Percentiles rank a stretch among this genome's conserved stretches.
Conservation (phyloP, 2,329 filamentous ascomycete genomes). For the Hymenoscyphus infarciens region DNA sequence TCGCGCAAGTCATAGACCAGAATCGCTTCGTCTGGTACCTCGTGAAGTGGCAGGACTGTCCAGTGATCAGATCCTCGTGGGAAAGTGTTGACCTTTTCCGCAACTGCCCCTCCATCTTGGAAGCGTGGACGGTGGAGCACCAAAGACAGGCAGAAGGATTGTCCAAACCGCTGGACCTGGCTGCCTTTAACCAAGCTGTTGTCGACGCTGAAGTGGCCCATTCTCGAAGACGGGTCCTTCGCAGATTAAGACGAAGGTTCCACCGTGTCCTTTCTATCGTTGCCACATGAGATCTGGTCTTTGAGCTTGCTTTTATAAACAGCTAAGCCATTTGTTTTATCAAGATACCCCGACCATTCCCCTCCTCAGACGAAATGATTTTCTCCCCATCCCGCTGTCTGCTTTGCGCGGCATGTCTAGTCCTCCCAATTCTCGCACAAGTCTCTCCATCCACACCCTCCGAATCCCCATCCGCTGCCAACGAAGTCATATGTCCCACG, state of each 20-base stretch:
- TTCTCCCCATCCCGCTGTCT: slow-evolving; percentile 16
- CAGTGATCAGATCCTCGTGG: slow-evolving; percentile 34
- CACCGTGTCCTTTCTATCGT: slow-evolving; percentile 31
- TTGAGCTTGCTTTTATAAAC: slow-evolving; percentile 6
- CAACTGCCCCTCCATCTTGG: slow-evolving; percentile 27
- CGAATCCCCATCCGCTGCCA: slow-evolving; percentile 34
- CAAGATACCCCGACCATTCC: not conserved
- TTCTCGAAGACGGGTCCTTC: slow-evolving; percentile 27
- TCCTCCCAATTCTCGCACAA: slow-evolving; percentile 24
- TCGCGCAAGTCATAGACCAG: slow-evolving; percentile 29
- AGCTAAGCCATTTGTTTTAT: slow-evolving; percentile 2
- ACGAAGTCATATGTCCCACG: slow-evolving; percentile 64
- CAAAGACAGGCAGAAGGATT: slow-evolving; percentile 31
- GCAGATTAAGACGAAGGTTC: slow-evolving; percentile 31
- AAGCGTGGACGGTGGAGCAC: slow-evolving; percentile 31
- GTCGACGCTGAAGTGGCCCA: slow-evolving; percentile 27
- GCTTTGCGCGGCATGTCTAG: slow-evolving; percentile 27
- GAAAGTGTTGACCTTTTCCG: slow-evolving; percentile 28
- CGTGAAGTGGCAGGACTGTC: slow-evolving; percentile 36
- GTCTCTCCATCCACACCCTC: slow-evolving; percentile 22
- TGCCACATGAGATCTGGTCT: slow-evolving; percentile 22
- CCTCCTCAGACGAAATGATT: slow-evolving; percentile 25
- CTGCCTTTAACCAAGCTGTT: slow-evolving; percentile 28
- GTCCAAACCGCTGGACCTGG: slow-evolving; percentile 31
- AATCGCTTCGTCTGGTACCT: slow-evolving; percentile 32